Conservation (phyloP, 345 rosid species). For the Hibiscus mutabilis region DNA sequence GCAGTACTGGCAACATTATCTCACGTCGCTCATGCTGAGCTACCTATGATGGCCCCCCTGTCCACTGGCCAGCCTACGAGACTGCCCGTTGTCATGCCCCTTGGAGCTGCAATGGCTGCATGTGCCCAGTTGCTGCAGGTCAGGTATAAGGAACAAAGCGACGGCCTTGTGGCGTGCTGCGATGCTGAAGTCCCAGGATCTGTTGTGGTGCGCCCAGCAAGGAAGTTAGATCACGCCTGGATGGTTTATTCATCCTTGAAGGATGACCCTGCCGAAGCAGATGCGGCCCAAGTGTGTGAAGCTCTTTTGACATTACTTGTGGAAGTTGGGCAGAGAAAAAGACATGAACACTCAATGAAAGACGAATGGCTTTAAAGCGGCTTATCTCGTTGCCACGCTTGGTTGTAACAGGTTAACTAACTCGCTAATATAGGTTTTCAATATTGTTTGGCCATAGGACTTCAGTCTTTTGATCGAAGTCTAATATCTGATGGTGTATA, state of each 20-base stretch:
- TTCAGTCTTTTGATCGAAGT: background rate
- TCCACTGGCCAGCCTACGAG: background rate
- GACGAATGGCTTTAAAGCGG: conserved; percentile 14
- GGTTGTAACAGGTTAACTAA: background rate
- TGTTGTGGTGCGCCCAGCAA: conserved; percentile 65
- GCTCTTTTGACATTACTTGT: conserved; percentile 79
- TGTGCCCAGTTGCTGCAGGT: conserved; percentile 82
- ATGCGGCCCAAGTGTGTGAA: conserved; percentile 86
- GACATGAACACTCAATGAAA: conserved; percentile 27
- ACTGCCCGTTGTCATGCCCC: conserved; percentile 20
- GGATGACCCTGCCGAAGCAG: conserved; percentile 57
- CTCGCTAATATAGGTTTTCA: background rate
- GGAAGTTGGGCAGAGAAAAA: conserved; percentile 57
- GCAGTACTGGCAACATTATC: background rate
- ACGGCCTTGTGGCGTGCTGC: conserved; percentile 79
- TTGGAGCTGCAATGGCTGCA: conserved; percentile 97
- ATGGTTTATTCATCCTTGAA: conserved; percentile 90
- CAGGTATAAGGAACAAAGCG: conserved; percentile 84
- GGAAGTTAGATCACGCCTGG: conserved; percentile 92
- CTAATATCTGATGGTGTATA: background rate
- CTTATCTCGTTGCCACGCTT: background rate
- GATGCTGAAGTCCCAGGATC: conserved; percentile 99
- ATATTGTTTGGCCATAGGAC: background rate
- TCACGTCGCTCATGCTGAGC: background rate
- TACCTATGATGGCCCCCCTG: background rate